Evolutionary conservation across 1,284 basidiomycete genomes (phyloP), one percentile per base, ranked within the genome.

Genomic region (Melampsora occidentalis): DNA sequence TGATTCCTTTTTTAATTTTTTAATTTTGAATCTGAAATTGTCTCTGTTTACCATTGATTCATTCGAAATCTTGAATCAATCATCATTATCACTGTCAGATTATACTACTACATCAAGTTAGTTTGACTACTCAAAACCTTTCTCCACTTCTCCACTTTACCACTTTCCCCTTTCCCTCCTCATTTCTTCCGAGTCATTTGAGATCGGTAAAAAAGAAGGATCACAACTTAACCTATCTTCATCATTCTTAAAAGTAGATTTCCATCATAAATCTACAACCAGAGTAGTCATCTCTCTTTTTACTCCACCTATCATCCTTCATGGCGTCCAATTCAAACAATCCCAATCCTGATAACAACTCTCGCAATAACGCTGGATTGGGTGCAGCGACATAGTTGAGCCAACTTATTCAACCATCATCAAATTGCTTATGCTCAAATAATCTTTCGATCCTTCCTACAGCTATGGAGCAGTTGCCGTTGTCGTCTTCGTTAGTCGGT

Each of bases 391-490:
- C 62, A 20, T 64, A 64, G 62, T 64, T 64, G 20, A 39, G 25
- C 31, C 28, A n/a, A 57, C n/a, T 57, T 35, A n/a, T 31, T 35
- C 31, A 6, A 33, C 35, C 62, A 9, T 33, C 10, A 35, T 33
- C 25, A 9, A 20, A 16, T n/a, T 35, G 18, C 28, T 33, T 7
- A 64, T 31, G 3, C 2, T 33, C 35, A 9, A 25, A 20, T 14
- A 9, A 64, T 64, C 20, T 18, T 64, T 14, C 14, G 25, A 20
- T n/a, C 20, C 62, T 64, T 33, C 33, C 33, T 48, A 4, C 18
- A 75, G 71, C 18, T 75, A 75, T 46, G 71, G 71, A 6, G 71
- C 71, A 31, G 51, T 67, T 12, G 71, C 64, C 33, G 53, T 75
- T 18, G 53, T 66, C 28, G 53, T 75, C 51, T 75, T 75, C 46